Percentiles rank a stretch among this genome's conserved stretches.
These are phyloP conservation scores for Durio zibethinus DNA, from an alignment of 345 rosid species.

Conservation along the genomic window DNA sequence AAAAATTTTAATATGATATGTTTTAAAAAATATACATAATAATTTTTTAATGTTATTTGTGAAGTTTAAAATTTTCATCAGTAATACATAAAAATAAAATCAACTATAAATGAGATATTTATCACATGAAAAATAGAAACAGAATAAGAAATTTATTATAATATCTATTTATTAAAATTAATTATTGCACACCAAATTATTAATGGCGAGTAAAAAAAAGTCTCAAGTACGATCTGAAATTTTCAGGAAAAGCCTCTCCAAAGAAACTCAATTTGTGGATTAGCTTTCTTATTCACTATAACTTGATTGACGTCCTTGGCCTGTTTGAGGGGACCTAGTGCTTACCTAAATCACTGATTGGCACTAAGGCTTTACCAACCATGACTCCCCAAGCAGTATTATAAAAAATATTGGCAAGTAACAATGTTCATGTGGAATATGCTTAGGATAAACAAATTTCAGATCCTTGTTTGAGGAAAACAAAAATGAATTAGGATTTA, in stretches of 20 bases:
- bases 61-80: too few species aligned
- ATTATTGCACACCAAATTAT: too few species aligned
- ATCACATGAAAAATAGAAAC: too few species aligned
- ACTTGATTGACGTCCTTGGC: not conserved
- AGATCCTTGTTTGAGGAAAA: not conserved
- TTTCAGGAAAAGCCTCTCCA: not conserved
- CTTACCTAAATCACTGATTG: conserved; percentile 1
- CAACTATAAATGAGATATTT: too few species aligned
- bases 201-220: too few species aligned
- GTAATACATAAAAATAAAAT: too few species aligned
- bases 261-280: not conserved
- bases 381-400: not conserved
- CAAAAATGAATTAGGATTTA: not conserved
- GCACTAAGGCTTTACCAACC: not conserved
- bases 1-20: too few species aligned
- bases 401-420: not conserved
- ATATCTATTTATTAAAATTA: too few species aligned
- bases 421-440: not conserved
- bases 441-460: not conserved
- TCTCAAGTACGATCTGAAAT: not conserved
- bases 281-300: not conserved
- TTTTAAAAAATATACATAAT: too few species aligned
- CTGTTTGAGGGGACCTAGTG: not conserved
- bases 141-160: too few species aligned
- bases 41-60: too few species aligned